Conservation (phyloP, 1,284 basidiomycete species). For the Phylloboletellus chloephorus region DNA sequence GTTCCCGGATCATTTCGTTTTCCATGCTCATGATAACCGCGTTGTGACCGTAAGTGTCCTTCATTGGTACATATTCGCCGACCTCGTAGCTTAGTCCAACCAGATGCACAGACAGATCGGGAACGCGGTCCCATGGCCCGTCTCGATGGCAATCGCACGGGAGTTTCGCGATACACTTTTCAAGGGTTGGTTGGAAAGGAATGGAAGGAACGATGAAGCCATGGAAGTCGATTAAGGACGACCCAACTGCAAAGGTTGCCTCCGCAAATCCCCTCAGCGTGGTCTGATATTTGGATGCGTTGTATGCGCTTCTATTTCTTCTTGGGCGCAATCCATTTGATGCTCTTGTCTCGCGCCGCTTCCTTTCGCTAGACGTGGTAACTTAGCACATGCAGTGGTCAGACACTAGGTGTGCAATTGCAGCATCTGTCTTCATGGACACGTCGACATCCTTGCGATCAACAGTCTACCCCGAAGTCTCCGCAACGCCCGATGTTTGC, state of each 20-base stretch:
- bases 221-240: conserved; percentile 28
- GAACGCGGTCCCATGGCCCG: conserved; percentile 65
- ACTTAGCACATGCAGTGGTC: too few species aligned
- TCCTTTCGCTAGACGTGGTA: too few species aligned
- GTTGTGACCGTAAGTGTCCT: conserved; percentile 52
- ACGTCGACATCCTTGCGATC: too few species aligned
- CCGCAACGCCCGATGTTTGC: too few species aligned
- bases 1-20: conserved; percentile 66
- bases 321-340: too few species aligned
- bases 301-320: too few species aligned
- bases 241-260: not conserved
- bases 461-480: too few species aligned
- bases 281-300: too few species aligned
- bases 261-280: too few species aligned
- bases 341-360: too few species aligned
- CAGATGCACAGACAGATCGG: conserved; percentile 75
- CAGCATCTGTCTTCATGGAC: too few species aligned
- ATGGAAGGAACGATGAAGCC: conserved; percentile 15
- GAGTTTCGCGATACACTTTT: conserved; percentile 49
- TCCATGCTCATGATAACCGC: conserved; percentile 45
- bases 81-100: conserved; percentile 3
- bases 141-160: conserved; percentile 57
- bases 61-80: not conserved
- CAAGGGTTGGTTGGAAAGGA: conserved; percentile 41
- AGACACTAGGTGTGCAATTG: too few species aligned